phyloP scores from a whole-genome alignment of 352 stramenopile genomes.

The Phytopythium chamaehyphon region DNA sequence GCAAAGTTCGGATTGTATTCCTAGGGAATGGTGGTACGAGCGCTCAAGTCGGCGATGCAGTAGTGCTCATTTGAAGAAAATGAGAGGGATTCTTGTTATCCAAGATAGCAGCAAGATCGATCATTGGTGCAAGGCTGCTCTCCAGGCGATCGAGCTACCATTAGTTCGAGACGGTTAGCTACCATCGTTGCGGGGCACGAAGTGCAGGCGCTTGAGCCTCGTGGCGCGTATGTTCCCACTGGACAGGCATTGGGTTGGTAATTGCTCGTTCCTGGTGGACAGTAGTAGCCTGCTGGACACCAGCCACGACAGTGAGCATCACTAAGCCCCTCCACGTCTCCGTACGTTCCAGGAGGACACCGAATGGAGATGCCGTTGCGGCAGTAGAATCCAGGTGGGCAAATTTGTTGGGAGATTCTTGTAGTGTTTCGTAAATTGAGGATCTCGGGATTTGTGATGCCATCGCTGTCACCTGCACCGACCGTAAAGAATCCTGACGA shows the following conservation, averaged over 20 bases:
- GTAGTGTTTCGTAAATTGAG: conserved; percentile 45
- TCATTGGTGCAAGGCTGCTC: conserved; percentile 25
- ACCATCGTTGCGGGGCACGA: conserved; percentile 24
- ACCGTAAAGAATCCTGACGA: conserved; percentile 49
- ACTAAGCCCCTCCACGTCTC: conserved; percentile 42
- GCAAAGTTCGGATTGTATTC: conserved; percentile 66
- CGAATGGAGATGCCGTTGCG: conserved; percentile 56
- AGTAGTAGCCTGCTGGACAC: conserved; percentile 69
- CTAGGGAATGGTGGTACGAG: conserved; percentile 33
- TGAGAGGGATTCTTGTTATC: conserved; percentile 6
- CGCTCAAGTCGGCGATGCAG: conserved; percentile 34
- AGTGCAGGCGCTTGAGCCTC: conserved; percentile 41
- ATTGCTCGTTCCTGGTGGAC: conserved; percentile 48
- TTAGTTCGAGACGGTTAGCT: conserved; percentile 13
- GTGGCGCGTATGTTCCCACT: conserved; percentile 35
- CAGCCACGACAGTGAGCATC: conserved; percentile 47
- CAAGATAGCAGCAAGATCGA: conserved; percentile 49
- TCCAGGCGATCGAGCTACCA: conserved; percentile 17
- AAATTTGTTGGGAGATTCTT: conserved; percentile 42
- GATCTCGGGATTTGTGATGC: conserved; percentile 1
- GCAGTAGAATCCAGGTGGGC: conserved; percentile 68
- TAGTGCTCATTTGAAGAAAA: conserved; percentile 20
- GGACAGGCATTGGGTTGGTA: conserved; percentile 38
- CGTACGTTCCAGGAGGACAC: conserved; percentile 67
- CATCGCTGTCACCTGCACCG: conserved; percentile 26